Percentiles rank a stretch among this genome's conserved stretches.
phyloP scores from a whole-genome alignment of 1,284 basidiomycete species.

The Porogramme epimiltina region DNA sequence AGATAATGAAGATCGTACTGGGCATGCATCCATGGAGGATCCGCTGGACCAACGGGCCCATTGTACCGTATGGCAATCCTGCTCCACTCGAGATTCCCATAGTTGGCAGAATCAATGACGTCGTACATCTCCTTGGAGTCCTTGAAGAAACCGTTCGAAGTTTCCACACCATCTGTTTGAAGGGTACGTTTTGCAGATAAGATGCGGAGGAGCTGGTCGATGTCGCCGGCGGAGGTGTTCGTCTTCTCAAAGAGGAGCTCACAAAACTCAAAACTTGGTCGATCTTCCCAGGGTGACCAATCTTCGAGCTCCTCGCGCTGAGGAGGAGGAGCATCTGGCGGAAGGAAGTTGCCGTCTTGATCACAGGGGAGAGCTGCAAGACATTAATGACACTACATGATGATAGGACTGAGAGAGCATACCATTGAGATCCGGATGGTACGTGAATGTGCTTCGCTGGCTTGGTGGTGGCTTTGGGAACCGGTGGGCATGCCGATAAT shows the following conservation, averaged over 20 bases:
- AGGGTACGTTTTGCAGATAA: neutral
- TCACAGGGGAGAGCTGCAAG: conserved; percentile 14
- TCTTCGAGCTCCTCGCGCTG: neutral
- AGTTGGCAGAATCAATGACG: conserved; percentile 3
- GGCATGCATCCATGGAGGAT: conserved; percentile 20
- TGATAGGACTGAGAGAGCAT: neutral
- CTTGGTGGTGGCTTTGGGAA: too few species aligned
- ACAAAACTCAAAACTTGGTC: conserved; percentile 9
- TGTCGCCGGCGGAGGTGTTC: neutral
- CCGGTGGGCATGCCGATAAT: too few species aligned
- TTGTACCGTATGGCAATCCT: neutral
- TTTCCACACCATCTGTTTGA: neutral
- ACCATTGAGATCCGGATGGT: neutral
- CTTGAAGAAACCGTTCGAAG: neutral
- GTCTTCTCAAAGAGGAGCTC: conserved; percentile 11
- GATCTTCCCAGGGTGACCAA: conserved; percentile 9
- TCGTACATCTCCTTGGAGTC: conserved; percentile 8
- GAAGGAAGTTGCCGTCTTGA: conserved; percentile 5
- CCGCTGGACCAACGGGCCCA: conserved; percentile 1
- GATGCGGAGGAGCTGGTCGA: conserved; percentile 12
- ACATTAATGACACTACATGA: neutral
- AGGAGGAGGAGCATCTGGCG: conserved; percentile 1
- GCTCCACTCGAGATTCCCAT: conserved; percentile 4
- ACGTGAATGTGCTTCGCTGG: neutral
- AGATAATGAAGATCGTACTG: neutral